Evolutionary conservation across 2,329 filamentous ascomycete species (phyloP).

Genomic region (Claviceps spartinae): DNA sequence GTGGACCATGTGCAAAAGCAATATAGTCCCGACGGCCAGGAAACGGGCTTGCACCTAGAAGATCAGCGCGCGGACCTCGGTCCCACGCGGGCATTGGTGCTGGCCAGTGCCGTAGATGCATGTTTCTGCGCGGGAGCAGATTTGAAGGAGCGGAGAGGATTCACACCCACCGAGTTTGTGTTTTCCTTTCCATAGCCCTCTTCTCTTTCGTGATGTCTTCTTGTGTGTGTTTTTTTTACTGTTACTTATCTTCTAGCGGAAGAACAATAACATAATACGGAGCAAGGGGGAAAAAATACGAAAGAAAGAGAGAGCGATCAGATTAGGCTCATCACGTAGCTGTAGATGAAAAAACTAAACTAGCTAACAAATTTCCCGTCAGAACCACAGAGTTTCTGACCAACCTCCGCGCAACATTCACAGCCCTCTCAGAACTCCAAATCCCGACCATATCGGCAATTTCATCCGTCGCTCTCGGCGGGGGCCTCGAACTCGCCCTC

Average conservation of each 20-base stretch:
- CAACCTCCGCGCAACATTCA: slow-evolving; percentile 63
- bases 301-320: too few relatives aligned
- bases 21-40: slow-evolving; percentile 41
- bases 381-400: slow-evolving; percentile 71
- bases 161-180: slow-evolving; percentile 60
- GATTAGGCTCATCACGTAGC: too few relatives aligned
- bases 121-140: slow-evolving; percentile 93
- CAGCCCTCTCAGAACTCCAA: slow-evolving; percentile 57
- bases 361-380: background rate
- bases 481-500: slow-evolving; percentile 85
- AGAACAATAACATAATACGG: too few relatives aligned
- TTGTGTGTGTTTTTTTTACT: too few relatives aligned
- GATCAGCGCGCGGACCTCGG: slow-evolving; percentile 27
- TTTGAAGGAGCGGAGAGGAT: slow-evolving; percentile 71
- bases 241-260: too few relatives aligned
- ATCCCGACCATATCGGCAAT: slow-evolving; percentile 86
- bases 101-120: slow-evolving; percentile 73
- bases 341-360: background rate
- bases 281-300: too few relatives aligned
- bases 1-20: slow-evolving; percentile 57
- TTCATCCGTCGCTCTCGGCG: slow-evolving; percentile 74
- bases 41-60: slow-evolving; percentile 21
- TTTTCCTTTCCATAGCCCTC: too few relatives aligned
- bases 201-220: too few relatives aligned
- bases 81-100: slow-evolving; percentile 64